A percentile compares a stretch with the other conserved stretches of the same genome.
Evolutionary conservation across 306 rosid species (phyloP).

Genomic region (Fagus sylvatica): DNA sequence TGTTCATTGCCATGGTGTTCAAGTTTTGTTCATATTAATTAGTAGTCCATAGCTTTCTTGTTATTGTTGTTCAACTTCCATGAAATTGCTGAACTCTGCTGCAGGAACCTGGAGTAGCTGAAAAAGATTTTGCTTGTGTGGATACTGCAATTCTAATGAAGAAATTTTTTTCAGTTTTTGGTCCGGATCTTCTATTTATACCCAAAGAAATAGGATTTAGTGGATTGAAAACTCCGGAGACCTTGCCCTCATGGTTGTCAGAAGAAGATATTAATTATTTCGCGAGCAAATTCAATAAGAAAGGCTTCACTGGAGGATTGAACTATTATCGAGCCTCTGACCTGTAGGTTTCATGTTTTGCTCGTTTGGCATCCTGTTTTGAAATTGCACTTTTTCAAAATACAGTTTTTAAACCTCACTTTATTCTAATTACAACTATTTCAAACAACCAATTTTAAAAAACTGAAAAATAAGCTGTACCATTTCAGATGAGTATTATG

Average conservation of each 20-base stretch:
- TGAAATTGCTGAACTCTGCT: conserved; percentile 8
- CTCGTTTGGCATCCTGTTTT: no score
- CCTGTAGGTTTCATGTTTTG: conserved; percentile 43
- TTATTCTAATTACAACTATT: no score
- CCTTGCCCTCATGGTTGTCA: conserved; percentile 69
- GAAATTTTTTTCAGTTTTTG: conserved; percentile 37
- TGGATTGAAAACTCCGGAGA: conserved; percentile 24
- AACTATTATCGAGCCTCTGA: conserved; percentile 66
- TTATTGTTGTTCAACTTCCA: not conserved
- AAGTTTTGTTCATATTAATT: not conserved
- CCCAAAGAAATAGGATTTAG: conserved; percentile 53
- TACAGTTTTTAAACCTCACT: no score
- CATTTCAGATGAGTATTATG: not conserved
- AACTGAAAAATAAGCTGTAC: no score
- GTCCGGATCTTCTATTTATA: conserved; percentile 41
- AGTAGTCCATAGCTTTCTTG: not conserved
- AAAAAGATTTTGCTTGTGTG: conserved; percentile 50
- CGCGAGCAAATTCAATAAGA: conserved; percentile 53
- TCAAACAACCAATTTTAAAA: no score
- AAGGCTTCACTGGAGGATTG: conserved; percentile 76
- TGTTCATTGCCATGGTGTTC: not conserved
- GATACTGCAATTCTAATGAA: conserved; percentile 45
- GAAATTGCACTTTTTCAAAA: no score
- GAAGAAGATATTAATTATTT: conserved; percentile 61
- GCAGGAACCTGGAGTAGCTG: conserved; percentile 67